Evolutionary conservation across 345 rosid genomes (phyloP).

Genomic region (Isatis tinctoria): DNA sequence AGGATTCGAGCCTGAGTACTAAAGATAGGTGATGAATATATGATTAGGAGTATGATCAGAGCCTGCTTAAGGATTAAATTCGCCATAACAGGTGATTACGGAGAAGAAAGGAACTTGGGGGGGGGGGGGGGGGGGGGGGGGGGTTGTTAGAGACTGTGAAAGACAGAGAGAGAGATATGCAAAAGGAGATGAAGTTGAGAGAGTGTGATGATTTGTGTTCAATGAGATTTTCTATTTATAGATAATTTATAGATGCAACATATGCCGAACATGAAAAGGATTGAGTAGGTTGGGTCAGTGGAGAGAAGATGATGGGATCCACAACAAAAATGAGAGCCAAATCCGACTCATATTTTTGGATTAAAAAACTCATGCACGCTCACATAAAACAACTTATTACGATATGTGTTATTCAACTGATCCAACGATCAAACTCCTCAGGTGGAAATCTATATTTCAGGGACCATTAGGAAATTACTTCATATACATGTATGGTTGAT

Average conservation of each 20-base stretch:
- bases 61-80: slow-evolving; percentile 16
- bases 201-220: slow-evolving; percentile 19
- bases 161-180: not conserved
- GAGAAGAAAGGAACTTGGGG: not conserved
- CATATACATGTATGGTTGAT: not conserved
- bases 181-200: slow-evolving; percentile 1
- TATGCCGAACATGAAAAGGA: not conserved
- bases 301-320: slow-evolving; percentile 32
- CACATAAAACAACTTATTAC: not conserved
- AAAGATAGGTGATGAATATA: slow-evolving; percentile 10
- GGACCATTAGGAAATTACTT: slow-evolving; percentile 17
- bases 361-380: slow-evolving; percentile 18
- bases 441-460: slow-evolving; percentile 16
- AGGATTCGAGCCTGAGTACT: slow-evolving; percentile 30
- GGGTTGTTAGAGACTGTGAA: not conserved
- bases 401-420: slow-evolving; percentile 7
- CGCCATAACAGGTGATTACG: slow-evolving; percentile 15
- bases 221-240: slow-evolving; percentile 26
- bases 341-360: not conserved
- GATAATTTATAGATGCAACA: not conserved
- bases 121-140: not conserved
- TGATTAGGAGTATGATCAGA: slow-evolving; percentile 26
- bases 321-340: slow-evolving; percentile 1
- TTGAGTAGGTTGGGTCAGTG: slow-evolving; percentile 19
- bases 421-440: slow-evolving; percentile 10